Base-by-base conservation (phyloP, 2,329 filamentous ascomycete genomes). In the Monosporascus sp. region DNA sequence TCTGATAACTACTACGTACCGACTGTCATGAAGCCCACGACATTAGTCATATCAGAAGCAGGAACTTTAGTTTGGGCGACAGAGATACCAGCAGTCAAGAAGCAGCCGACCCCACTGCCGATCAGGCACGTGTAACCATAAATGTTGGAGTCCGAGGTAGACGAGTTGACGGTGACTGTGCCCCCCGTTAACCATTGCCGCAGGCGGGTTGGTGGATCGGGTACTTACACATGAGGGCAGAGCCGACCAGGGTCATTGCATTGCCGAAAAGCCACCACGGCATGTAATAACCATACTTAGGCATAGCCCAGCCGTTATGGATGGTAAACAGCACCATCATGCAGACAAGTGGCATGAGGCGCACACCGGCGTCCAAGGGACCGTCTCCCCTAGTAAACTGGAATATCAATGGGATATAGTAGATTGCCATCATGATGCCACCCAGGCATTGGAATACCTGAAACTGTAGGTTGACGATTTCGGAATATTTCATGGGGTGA, bases 381-480 rank as follows among this genome's bases (percentile, higher is more conserved):
- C 59, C 64, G 48, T 77, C 76, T 11, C 69, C 70, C 22, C 63
- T 66, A 1, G 68, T 69, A 59, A 78, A 80, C 52, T 76, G 71
- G 62, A 79, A 80, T 39, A 50, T 77, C 2, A 79, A 60, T 0
- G 77, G 77, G 20, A 78, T 73, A 59, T 75, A 79, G 60, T 77
- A 80, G 11, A 71, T 43, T 2, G 56, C 43, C 31, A 25, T 8
- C 25, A 25, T 25, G 25, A 63, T 53, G 14, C 53, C 54, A 0
- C 62, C 62, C 0, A 59, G 58, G 1, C 52, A 49, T 11, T 60
- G 45, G 41, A 62, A 62, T 2, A 56, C 36, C 50, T 61, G 58
- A 9, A 52, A 53, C 11, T 54, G 57, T 38, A 65, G n/a, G 14
- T 57, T 57, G 35, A 58, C 14, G 27, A 63, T 49, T 1, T 51